Base-by-base conservation (phyloP, 139 green algal genomes). In the Chara braunii region DNA sequence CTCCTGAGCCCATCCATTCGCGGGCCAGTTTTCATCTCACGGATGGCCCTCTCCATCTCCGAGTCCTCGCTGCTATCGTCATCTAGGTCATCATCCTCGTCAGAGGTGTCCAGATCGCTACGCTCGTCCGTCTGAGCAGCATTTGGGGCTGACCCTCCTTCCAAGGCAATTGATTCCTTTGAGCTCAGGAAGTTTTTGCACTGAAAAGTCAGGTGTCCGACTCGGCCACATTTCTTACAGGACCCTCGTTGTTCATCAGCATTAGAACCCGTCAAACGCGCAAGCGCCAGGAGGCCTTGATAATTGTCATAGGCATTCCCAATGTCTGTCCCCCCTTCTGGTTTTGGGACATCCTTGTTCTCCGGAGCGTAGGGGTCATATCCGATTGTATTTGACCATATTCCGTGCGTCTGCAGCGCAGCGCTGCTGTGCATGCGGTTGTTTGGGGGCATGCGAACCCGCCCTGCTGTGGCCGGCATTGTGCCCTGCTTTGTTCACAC, bases 191-290 rank as follows among this genome's bases (percentile, higher is more conserved):
- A 78, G 44, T 78, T 78, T 12, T 53, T 31, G 60, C 70, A 78
- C 56, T 78, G 70, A 23, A 78, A 78, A 48, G 62, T 68, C 7
- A 78, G 51, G 43, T 78, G 70, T 2, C 70, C 70, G 26, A 78
- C 62, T 1, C 51, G 45, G 9, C 52, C 28, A 30, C 70, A 78
- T 31, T 74, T 73, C 22, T 68, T 74, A 62, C 70, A 78, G 1
- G 70, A 33, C 5, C 70, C 70, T 11, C 70, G 48, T n/a, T 61
- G 6, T 37, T 60, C 61, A 22, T 73, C 63, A 0, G 60, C 60
- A 14, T 63, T 73, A 8, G 67, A 64, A 28, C 67, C 67, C 23
- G 67, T 76, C 24, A 76, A 31, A 24, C 40, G 43, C 5, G 68
- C 68, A 4, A 77, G 43, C n/a, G 68, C 63, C 28, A 77, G 60